A percentile compares a stretch with the other conserved stretches of the same genome.
phyloP scores from a whole-genome alignment of 2,329 filamentous ascomycete genomes.

The Colletotrichum costaricense region DNA sequence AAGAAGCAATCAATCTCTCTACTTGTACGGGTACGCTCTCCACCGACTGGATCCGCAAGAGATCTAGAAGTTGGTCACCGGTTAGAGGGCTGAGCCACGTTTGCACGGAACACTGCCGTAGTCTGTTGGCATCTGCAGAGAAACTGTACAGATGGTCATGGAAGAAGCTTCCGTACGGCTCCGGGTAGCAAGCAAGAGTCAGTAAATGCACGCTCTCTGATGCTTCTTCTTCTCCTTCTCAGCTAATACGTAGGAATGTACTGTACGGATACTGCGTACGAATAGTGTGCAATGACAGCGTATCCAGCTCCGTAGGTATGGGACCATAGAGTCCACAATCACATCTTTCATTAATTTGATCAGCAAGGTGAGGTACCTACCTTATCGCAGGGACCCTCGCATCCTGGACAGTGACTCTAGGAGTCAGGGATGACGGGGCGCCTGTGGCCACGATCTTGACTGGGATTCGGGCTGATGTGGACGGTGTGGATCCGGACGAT shows the following conservation, averaged over 20 bases:
- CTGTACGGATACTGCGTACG: not conserved
- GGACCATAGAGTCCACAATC: not conserved
- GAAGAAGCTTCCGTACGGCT: not conserved
- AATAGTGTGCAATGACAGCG: no score
- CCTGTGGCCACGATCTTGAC: slow-evolving; percentile 21
- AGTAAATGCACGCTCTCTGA: not conserved
- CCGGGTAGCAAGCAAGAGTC: not conserved
- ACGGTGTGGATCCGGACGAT: slow-evolving; percentile 2
- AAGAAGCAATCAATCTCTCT: not conserved
- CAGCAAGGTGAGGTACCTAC: not conserved
- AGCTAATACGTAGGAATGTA: not conserved
- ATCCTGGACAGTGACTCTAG: no score
- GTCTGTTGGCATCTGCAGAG: not conserved
- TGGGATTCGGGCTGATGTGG: slow-evolving; percentile 8
- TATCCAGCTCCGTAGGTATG: not conserved
- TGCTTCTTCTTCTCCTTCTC: not conserved
- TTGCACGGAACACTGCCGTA: not conserved
- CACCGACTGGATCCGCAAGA: not conserved
- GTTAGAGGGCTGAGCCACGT: not conserved
- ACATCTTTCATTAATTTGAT: not conserved
- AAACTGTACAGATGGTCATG: not conserved
- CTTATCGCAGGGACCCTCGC: not conserved
- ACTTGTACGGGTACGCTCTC: not conserved
- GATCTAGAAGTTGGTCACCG: not conserved
- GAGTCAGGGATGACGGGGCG: slow-evolving; percentile 6